A percentile compares a stretch with the other conserved stretches of the same genome.
These are phyloP conservation scores for Phytophthora sojae DNA, from an alignment of 352 stramenopile species.

Conservation along the genomic window DNA sequence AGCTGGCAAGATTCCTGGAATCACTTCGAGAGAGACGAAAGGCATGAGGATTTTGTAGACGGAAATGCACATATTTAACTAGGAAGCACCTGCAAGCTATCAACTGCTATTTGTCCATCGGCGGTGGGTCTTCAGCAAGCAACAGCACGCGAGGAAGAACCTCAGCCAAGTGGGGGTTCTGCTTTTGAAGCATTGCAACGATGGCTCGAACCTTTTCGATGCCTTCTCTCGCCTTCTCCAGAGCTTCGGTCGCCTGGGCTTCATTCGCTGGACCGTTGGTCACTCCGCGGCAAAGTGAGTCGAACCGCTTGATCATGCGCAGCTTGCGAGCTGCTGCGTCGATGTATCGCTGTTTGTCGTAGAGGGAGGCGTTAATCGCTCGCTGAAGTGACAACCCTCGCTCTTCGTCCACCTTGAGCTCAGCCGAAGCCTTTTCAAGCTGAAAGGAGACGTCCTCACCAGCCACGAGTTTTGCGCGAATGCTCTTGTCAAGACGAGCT, in stretches of 20 bases:
- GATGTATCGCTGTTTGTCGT: constrained; percentile 92
- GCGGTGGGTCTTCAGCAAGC: constrained; percentile 76
- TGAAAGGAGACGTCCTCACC: constrained; percentile 79
- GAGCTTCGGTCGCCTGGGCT: constrained; percentile 58
- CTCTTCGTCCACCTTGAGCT: constrained; percentile 87
- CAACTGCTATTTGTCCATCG: constrained; percentile 30
- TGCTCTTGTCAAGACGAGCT: constrained; percentile 64
- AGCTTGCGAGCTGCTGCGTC: constrained; percentile 78
- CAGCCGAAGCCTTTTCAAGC: constrained; percentile 74
- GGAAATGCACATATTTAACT: constrained; percentile 1
- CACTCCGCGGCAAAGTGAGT: constrained; percentile 58
- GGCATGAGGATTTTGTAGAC: constrained; percentile 4
- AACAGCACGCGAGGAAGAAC: constrained; percentile 84
- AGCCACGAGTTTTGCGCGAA: constrained; percentile 66
- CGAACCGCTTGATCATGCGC: constrained; percentile 74
- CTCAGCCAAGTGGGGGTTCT: constrained; percentile 83
- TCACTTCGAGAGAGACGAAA: constrained; percentile 29
- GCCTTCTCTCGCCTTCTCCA: constrained; percentile 54
- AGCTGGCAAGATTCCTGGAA: constrained; percentile 46
- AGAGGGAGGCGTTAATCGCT: constrained; percentile 88
- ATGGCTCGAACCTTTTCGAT: constrained; percentile 69
- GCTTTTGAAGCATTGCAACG: constrained; percentile 62
- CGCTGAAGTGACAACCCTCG: constrained; percentile 70
- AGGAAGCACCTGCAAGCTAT: not conserved
- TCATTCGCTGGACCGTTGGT: constrained; percentile 51